Evolutionary conservation across 1,139 yeast species (phyloP).

Genomic region (Debaryomycetaceae sp.): DNA sequence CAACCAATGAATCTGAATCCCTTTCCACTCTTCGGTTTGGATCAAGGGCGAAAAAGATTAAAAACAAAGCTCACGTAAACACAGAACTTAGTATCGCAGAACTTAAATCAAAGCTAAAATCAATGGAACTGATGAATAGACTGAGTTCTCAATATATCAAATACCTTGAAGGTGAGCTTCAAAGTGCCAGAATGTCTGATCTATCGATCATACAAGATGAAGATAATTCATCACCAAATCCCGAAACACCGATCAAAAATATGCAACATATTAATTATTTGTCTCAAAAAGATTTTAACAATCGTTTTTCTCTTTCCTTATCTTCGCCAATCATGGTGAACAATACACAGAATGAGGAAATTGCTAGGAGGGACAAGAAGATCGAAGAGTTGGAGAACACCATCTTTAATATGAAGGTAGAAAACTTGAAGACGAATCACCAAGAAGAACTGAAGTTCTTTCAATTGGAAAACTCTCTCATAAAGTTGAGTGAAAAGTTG

Average conservation of each 20-base stretch:
- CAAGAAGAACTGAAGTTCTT: constrained; percentile 48
- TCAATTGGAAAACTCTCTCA: constrained; percentile 37
- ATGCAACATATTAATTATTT: too few species aligned
- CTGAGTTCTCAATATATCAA: constrained; percentile 41
- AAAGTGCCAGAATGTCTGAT: constrained; percentile 12
- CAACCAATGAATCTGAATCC: constrained; percentile 63
- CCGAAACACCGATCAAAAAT: constrained; percentile 9
- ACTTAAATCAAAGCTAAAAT: constrained; percentile 46
- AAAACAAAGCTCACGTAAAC: constrained; percentile 66
- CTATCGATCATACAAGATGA: not conserved
- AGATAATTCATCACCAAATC: constrained; percentile 1
- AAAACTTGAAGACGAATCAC: constrained; percentile 29
- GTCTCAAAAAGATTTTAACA: constrained; percentile 1
- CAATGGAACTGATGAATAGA: constrained; percentile 47
- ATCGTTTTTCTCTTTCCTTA: constrained; percentile 1
- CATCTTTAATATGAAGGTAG: constrained; percentile 36
- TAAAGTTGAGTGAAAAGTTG: constrained; percentile 35
- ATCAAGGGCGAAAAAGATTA: constrained; percentile 68
- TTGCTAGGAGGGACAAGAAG: constrained; percentile 32
- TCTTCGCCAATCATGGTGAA: not conserved
- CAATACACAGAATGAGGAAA: constrained; percentile 18
- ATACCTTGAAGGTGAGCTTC: constrained; percentile 47
- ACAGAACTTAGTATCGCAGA: constrained; percentile 62
- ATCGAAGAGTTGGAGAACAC: constrained; percentile 38
- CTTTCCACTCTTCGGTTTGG: constrained; percentile 80